Base-by-base conservation (phyloP, 2,329 filamentous ascomycete species). In the Aspergillus alliaceus region DNA sequence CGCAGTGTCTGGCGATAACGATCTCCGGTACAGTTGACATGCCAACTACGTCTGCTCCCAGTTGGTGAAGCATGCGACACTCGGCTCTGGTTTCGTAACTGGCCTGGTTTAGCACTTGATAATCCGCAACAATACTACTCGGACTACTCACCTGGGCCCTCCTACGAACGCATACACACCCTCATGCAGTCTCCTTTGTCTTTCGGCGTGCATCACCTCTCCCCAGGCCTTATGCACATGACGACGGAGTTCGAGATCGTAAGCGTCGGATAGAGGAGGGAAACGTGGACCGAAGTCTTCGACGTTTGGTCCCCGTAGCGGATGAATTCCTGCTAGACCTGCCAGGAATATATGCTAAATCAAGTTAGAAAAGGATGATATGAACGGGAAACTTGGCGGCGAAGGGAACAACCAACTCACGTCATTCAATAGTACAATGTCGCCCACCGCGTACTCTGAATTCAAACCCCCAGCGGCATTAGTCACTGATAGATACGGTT, bases 1-100 rank as follows among this genome's bases (percentile, higher is more conserved):
- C 84, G 53, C 79, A 81, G 69, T 89, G 86, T 61, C 86, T 79
- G 31, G 86, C 86, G 15, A 86, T 84, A 50, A 89, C 81, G 52
- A 88, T 86, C 67, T 89, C 86, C 7, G 86, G 86, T 27, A 89
- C 85, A 0, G 86, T 89, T 31, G 84, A 87, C 86, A 89, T 89
- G 14, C 86, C 86, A 2, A 89, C 86, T n/a, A 88, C 75, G 66
- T 89, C 86, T n/a, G 85, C 86, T 6, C 86, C 86, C 6, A 88
- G 72, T 48, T 76, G 76, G 37, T 79, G 78, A 58, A 89, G 76
- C 80, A 88, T 82, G 18, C 85, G 80, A 66, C 85, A 87, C 68
- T 88, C 86, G 1, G 85, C 85, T 59, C 86, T 77, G 2, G 86
- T 88, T 68, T 88, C 86, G 67, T 87, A 88, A 49, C 81, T 84